Evolutionary conservation across 2,329 filamentous ascomycete genomes (phyloP).

Genomic region (Geosmithia flava): DNA sequence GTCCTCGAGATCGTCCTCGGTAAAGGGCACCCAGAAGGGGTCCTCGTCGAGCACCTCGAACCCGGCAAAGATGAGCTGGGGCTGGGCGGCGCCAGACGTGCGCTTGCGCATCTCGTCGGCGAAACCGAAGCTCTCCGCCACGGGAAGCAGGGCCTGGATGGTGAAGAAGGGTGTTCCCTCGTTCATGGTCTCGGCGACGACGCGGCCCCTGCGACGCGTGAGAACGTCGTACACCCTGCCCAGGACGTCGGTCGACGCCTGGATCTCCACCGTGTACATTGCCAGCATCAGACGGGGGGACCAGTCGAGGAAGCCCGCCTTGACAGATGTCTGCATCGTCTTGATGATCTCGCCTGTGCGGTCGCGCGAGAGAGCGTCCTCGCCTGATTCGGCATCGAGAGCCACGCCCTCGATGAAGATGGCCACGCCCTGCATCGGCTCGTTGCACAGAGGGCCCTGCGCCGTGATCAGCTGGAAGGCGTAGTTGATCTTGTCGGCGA

Average conservation of each 20-base stretch:
- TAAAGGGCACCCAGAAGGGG: conserved; percentile 95
- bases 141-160: conserved; percentile 76
- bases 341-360: conserved; percentile 90
- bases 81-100: conserved; percentile 79
- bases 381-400: conserved; percentile 25
- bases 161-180: conserved; percentile 96
- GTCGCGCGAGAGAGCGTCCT: conserved; percentile 43
- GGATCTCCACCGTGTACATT: conserved; percentile 97
- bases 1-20: conserved; percentile 93
- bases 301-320: conserved; percentile 87
- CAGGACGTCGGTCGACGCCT: conserved; percentile 89
- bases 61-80: conserved; percentile 85
- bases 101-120: conserved; percentile 92
- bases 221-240: conserved; percentile 95
- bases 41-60: conserved; percentile 92
- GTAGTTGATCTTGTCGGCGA: conserved; percentile 83
- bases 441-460: conserved; percentile 82
- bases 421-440: conserved; percentile 86
- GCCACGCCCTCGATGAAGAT: conserved; percentile 76
- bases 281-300: conserved; percentile 87
- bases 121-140: conserved; percentile 93
- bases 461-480: conserved; percentile 87
- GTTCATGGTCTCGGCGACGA: conserved; percentile 83
- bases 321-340: conserved; percentile 72
- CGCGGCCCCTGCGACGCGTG: conserved; percentile 74